These are phyloP conservation scores for Globisporangium irregulare DNA, from an alignment of 352 stramenopile species.

Conservation along the genomic window DNA sequence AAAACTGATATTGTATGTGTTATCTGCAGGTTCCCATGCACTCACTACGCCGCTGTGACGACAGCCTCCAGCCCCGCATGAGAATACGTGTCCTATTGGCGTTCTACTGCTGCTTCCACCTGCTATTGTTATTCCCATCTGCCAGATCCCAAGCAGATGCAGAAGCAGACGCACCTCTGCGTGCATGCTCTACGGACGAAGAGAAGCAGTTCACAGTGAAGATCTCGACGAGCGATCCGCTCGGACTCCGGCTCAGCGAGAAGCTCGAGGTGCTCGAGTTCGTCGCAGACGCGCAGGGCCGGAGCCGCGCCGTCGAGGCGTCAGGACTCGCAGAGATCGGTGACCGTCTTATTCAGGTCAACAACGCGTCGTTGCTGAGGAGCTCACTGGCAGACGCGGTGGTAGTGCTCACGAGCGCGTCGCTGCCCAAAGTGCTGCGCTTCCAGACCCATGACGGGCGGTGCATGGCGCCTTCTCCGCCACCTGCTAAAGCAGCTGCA, in stretches of 20 bases:
- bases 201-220: constrained; percentile 50
- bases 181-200: constrained; percentile 19
- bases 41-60: too few relatives aligned
- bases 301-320: constrained; percentile 52
- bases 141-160: not conserved
- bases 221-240: constrained; percentile 33
- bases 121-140: not conserved
- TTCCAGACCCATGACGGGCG: constrained; percentile 59
- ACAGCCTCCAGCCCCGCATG: not conserved
- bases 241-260: constrained; percentile 60
- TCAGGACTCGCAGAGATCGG: constrained; percentile 67
- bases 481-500: not conserved
- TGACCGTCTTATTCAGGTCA: constrained; percentile 55
- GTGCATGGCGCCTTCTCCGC: constrained; percentile 21
- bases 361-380: constrained; percentile 38
- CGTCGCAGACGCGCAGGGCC: constrained; percentile 47
- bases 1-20: not conserved
- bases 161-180: not conserved
- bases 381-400: constrained; percentile 41
- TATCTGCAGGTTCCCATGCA: not conserved
- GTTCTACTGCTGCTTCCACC: not conserved
- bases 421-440: constrained; percentile 46
- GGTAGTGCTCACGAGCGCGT: constrained; percentile 30
- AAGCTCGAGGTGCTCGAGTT: constrained; percentile 68
- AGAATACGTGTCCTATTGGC: not conserved